A percentile compares a stretch with the other conserved stretches of the same genome.
Conservation (phyloP, 768 basidiomycete genomes). For the Lactarius sanguifluus region DNA sequence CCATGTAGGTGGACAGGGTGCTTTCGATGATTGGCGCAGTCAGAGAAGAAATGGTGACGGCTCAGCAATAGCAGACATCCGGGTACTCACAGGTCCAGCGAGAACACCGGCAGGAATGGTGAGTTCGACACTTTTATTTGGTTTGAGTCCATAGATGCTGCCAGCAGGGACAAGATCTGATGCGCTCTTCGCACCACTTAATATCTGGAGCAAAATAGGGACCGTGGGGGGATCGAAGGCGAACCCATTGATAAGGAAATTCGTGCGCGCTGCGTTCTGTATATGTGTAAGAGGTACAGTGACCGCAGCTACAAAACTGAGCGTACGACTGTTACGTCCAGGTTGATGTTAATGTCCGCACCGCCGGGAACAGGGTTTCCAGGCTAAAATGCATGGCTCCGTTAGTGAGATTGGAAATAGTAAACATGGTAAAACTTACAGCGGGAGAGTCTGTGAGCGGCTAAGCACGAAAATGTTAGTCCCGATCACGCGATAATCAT, state of each 20-base stretch:
- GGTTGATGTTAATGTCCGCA: not conserved
- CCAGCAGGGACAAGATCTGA: conserved; percentile 49
- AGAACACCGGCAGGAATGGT: conserved; percentile 21
- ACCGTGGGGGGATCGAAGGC: conserved; percentile 41
- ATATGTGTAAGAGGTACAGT: not conserved
- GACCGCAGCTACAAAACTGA: not conserved
- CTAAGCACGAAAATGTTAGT: not conserved
- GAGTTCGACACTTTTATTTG: conserved; percentile 49
- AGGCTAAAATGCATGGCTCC: not conserved
- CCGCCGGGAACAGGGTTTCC: not conserved
- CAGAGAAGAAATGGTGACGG: not conserved
- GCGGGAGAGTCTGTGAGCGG: not conserved
- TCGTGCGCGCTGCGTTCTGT: not conserved
- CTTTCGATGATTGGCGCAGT: not conserved
- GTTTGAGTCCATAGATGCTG: conserved; percentile 47
- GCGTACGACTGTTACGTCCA: not conserved
- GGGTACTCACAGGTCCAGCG: conserved; percentile 10
- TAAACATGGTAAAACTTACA: not conserved
- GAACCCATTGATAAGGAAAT: conserved; percentile 39
- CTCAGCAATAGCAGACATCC: not conserved
- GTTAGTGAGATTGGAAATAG: not conserved
- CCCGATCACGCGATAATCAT: not conserved
- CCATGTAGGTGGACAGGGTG: conserved; percentile 20
- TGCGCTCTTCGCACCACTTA: conserved; percentile 50
- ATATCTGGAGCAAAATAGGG: conserved; percentile 44